Evolutionary conservation across 139 green algal species (phyloP).

Genomic region (Spirogloea muscicola): DNA sequence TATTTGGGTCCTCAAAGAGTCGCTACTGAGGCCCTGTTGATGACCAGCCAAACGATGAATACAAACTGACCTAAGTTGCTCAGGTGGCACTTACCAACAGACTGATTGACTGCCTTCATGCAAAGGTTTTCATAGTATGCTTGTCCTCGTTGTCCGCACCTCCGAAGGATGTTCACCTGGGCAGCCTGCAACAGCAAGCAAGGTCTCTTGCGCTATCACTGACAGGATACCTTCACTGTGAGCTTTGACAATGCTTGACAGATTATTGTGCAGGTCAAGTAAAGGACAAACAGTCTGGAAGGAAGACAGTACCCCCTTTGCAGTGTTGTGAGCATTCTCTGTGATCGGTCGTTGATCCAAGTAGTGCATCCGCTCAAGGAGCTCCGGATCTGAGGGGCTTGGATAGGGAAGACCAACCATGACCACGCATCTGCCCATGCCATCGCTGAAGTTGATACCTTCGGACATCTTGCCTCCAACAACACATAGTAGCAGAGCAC

Average conservation of each 20-base stretch:
- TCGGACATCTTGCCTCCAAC: slow-evolving; percentile 93
- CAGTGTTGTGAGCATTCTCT: not conserved
- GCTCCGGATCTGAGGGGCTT: slow-evolving; percentile 83
- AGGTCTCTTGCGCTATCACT: not conserved
- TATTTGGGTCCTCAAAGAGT: not conserved
- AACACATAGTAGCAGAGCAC: slow-evolving; percentile 87
- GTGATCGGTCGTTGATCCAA: slow-evolving; percentile 54
- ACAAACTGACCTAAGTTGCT: not conserved
- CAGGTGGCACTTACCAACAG: slow-evolving; percentile 68
- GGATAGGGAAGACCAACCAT: slow-evolving; percentile 93
- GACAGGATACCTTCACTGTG: not conserved
- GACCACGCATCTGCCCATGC: slow-evolving; percentile 86
- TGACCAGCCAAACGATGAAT: not conserved
- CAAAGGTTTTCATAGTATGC: slow-evolving; percentile 85
- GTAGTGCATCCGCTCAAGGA: slow-evolving; percentile 79
- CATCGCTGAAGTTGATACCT: slow-evolving; percentile 98
- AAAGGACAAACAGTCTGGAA: not conserved
- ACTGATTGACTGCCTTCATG: slow-evolving; percentile 94
- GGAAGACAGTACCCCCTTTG: not conserved
- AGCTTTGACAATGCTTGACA: not conserved
- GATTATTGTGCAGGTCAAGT: not conserved
- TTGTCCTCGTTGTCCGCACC: slow-evolving; percentile 35
- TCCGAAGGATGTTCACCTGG: not conserved
- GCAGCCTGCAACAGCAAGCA: not conserved
- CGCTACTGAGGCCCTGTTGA: not conserved